Evolutionary conservation across 495 filamentous ascomycete species (phyloP), one percentile per base, ranked within the genome.

Genomic region (Extremus antarcticus): DNA sequence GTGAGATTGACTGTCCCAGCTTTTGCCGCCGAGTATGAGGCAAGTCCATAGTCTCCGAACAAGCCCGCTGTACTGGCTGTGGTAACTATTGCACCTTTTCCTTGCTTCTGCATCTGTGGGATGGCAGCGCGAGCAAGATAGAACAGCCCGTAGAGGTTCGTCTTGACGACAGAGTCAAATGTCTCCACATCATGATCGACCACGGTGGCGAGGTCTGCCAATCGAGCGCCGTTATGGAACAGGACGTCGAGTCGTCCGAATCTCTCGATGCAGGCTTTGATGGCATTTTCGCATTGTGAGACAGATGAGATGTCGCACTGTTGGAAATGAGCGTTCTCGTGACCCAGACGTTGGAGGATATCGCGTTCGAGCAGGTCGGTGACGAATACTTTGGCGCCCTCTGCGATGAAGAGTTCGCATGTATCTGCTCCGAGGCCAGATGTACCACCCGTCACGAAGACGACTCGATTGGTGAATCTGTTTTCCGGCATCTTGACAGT

Each of bases 111-210:
- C 47, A 50, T 50, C 47, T 50, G 47, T n/a, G 47, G 47, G 10
- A 50, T 50, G 13, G 47, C 47, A 24, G 19, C 47, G 16, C 47
- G 47, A 15, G 47, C 22, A 29, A 50, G 47, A 29, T 50, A 50
- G 47, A 50, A 50, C 19, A 50, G 16, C 9, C 22, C 21, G 47
- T 21, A 8, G 4, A 50, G 47, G 20, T 50, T 50, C 16, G 25
- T 25, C 10, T 11, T 13, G 23, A 50, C 25, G 23, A 50, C 15
- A 7, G 22, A 4, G 9, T 50, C 13, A 21, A 50, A 50, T 9
- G 15, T 20, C 23, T 50, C 23, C 21, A 50, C 47, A 7, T 25
- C 22, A 16, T 25, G 21, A 4, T 35, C 19, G 4, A 35, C 22
- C 17, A 50, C 47, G 19, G 22, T 20, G 10, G 19, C 25, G 19